Conservation (phyloP, 169 alveolate genomes). For the Cryptosporidium parvum region DNA sequence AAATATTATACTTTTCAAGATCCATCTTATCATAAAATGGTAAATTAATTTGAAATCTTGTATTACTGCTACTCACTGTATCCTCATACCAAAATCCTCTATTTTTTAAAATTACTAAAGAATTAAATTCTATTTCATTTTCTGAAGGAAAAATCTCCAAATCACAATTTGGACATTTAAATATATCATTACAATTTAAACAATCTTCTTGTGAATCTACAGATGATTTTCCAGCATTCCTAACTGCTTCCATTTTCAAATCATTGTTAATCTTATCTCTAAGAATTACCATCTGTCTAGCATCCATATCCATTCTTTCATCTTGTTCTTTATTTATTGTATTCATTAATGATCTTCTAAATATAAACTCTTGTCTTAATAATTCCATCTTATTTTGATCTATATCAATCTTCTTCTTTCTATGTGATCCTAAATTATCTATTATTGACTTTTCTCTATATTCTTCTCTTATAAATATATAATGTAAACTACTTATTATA, state of each 20-base stretch:
- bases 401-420: conserved; percentile 14
- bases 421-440: conserved; percentile 60
- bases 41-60: neutral
- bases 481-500: conserved; percentile 32
- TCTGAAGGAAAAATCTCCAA: conserved; percentile 68
- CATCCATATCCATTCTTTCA: conserved; percentile 49
- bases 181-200: conserved; percentile 41
- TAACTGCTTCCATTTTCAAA: conserved; percentile 16
- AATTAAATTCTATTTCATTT: conserved; percentile 40
- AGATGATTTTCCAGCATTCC: neutral
- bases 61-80: neutral
- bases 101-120: conserved; percentile 6
- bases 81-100: conserved; percentile 61
- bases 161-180: conserved; percentile 57
- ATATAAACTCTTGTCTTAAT: conserved; percentile 31
- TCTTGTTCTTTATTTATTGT: conserved; percentile 2
- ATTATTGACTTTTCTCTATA: conserved; percentile 45
- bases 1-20: neutral
- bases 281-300: conserved; percentile 67
- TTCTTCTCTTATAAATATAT: conserved; percentile 21
- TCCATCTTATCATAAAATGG: conserved; percentile 41
- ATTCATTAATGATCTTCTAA: conserved; percentile 38
- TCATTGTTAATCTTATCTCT: conserved; percentile 46
- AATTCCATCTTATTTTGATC: neutral
- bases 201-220: neutral